A percentile compares a stretch with the other conserved stretches of the same genome.
phyloP scores from a whole-genome alignment of 768 basidiomycete species.

The Trametes sanguinea region DNA sequence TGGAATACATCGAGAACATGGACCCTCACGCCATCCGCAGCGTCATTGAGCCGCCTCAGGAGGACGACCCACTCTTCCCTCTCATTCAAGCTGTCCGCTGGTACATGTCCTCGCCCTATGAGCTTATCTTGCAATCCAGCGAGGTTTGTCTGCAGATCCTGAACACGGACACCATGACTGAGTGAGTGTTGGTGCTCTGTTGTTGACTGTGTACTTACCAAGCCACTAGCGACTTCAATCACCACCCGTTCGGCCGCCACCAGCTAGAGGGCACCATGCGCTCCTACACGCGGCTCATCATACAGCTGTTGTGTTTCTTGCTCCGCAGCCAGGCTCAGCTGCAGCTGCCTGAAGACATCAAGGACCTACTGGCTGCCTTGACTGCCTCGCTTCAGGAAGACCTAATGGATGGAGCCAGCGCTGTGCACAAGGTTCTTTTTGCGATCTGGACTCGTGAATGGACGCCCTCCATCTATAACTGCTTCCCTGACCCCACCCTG shows the following conservation, averaged over 20 bases:
- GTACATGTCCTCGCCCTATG: neutral
- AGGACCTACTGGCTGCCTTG: neutral
- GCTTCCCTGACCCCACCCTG: constrained; percentile 7
- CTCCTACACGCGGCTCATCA: too few species aligned
- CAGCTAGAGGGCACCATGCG: too few species aligned
- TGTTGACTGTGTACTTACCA: neutral
- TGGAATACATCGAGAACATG: too few species aligned
- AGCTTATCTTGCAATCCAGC: neutral
- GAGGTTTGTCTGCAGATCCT: constrained; percentile 4
- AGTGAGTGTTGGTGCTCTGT: too few species aligned
- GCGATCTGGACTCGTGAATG: constrained; percentile 3
- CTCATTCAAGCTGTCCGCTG: too few species aligned
- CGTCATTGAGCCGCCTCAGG: too few species aligned
- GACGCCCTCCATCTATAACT: neutral
- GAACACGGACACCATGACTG: constrained; percentile 2
- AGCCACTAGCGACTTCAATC: too few species aligned
- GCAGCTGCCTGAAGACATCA: neutral
- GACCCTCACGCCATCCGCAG: too few species aligned
- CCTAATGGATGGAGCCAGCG: neutral
- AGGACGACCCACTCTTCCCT: too few species aligned
- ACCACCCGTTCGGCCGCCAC: too few species aligned
- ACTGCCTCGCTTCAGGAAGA: neutral
- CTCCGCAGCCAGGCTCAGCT: neutral
- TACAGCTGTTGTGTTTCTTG: constrained; percentile 4
- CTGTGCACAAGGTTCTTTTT: constrained; percentile 1